Evolutionary conservation across 345 rosid genomes (phyloP), one percentile per base, ranked within the genome.

Genomic region (Salix exigua): DNA sequence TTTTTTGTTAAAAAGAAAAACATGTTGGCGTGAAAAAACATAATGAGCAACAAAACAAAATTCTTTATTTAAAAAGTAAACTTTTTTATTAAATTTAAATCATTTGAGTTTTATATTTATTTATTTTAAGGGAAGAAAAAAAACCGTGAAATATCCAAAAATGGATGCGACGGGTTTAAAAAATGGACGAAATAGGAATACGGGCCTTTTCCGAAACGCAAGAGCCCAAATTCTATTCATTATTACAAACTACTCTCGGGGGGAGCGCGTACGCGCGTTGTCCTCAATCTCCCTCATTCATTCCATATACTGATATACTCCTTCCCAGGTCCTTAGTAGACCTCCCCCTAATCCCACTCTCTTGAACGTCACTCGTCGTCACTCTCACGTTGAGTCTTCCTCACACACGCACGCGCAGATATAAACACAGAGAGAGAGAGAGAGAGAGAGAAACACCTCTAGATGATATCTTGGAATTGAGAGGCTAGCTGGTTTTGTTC

Each of bases 331-430:
- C 28, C 28, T 11, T 13, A 13, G 23, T 18, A 17, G 31, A 14
- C 46, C 46, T 11, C 14, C 46, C 46, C 46, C 0, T 10, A 10
- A 10, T 10, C 46, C 35, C 14, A 13, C 53, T n/a, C 44, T 67
- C 76, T 73, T 4, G 60, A 33, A 61, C 4, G 23, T 28, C 69
- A 76, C 73, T 61, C 74, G 67, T 73, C 74, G 67, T 73, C 67
- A 35, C 26, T 13, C n/a, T 63, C 2, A 3, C 35, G 28, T n/a
- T 3, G 28, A 46, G 11, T 17, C 33, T 5, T 3, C 40, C 25
- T 37, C 33, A 31, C 61, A 21, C n/a, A 21, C 10, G 6, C 2
- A 1, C 21, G 21, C 8, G 11, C 61, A n/a, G 4, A 33, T 4
- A 33, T 33, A 33, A 4, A 33, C 16, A 58, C 16, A 23, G 1